These are phyloP conservation scores for Penstemon newberryi DNA, from an alignment of 257 asterid species.

Conservation along the genomic window DNA sequence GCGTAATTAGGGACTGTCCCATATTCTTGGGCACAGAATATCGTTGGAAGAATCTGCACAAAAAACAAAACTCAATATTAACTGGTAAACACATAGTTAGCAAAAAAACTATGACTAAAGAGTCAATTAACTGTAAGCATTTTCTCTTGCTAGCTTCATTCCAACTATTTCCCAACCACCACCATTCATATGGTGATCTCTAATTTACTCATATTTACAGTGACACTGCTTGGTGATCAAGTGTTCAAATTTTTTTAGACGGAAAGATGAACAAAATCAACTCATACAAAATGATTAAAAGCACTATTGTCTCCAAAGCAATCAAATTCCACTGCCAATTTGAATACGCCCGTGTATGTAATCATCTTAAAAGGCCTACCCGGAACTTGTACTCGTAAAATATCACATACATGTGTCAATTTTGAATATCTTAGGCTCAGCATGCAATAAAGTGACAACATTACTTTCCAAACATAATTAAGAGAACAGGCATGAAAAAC, in stretches of 20 bases:
- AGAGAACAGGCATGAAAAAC: neutral
- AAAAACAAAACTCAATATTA: slow-evolving; percentile 33
- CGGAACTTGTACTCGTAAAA: neutral
- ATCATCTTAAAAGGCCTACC: neutral
- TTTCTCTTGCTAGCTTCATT: slow-evolving; percentile 13
- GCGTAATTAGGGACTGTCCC: slow-evolving; percentile 61
- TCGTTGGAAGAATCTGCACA: slow-evolving; percentile 69
- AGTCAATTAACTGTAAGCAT: neutral
- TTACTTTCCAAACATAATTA: neutral
- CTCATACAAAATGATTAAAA: neutral
- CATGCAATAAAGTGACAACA: neutral
- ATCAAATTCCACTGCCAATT: slow-evolving; percentile 4
- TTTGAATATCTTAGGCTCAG: neutral
- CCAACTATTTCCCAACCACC: slow-evolving; percentile 12
- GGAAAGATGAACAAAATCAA: slow-evolving; percentile 13
- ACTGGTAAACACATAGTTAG: slow-evolving; percentile 16
- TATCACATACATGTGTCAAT: neutral
- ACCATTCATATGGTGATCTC: neutral
- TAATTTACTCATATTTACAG: neutral
- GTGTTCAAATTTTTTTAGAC: neutral
- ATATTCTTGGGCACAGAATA: slow-evolving; percentile 64
- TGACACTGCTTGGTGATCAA: neutral
- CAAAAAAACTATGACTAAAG: neutral
- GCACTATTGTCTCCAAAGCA: neutral
- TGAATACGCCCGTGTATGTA: neutral